These are phyloP conservation scores for Clitoria ternatea DNA, from an alignment of 306 rosid species.

Conservation along the genomic window DNA sequence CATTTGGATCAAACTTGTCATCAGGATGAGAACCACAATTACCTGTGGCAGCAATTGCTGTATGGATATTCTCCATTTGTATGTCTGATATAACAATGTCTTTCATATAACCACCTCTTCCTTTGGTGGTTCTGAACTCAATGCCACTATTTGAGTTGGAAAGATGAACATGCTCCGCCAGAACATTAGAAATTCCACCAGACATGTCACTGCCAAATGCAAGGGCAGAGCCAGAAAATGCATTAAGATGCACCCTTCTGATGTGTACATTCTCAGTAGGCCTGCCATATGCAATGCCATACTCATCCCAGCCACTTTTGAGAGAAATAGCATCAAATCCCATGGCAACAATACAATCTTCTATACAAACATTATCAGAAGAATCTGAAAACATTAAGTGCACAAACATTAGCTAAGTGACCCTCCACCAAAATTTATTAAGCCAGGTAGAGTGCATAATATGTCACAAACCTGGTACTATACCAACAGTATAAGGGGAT, in stretches of 20 bases:
- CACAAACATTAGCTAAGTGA: conserved; percentile 13
- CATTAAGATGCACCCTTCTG: conserved; percentile 59
- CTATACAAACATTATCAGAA: conserved; percentile 80
- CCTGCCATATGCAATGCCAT: conserved; percentile 82
- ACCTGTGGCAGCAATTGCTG: conserved; percentile 77
- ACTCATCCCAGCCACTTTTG: conserved; percentile 99
- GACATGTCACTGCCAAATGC: conserved; percentile 98
- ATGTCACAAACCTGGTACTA: conserved; percentile 81
- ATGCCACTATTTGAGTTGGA: conserved; percentile 63
- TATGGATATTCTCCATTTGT: conserved; percentile 51
- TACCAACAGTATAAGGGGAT: conserved; percentile 78
- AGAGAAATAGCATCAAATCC: conserved; percentile 88
- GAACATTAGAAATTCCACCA: conserved; percentile 81
- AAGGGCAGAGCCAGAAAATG: conserved; percentile 76
- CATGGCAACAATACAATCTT: conserved; percentile 64
- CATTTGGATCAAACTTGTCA: conserved; percentile 78
- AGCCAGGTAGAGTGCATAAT: neutral
- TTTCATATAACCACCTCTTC: conserved; percentile 87
- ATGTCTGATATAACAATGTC: conserved; percentile 58
- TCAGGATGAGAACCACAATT: conserved; percentile 84
- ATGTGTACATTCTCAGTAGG: conserved; percentile 80
- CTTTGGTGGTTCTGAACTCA: conserved; percentile 72
- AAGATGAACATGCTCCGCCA: conserved; percentile 61
- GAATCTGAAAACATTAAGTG: conserved; percentile 65
- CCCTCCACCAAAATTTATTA: neutral